Evolutionary conservation across 169 alveolate species (phyloP).

Genomic region (Besnoitia besnoiti): DNA sequence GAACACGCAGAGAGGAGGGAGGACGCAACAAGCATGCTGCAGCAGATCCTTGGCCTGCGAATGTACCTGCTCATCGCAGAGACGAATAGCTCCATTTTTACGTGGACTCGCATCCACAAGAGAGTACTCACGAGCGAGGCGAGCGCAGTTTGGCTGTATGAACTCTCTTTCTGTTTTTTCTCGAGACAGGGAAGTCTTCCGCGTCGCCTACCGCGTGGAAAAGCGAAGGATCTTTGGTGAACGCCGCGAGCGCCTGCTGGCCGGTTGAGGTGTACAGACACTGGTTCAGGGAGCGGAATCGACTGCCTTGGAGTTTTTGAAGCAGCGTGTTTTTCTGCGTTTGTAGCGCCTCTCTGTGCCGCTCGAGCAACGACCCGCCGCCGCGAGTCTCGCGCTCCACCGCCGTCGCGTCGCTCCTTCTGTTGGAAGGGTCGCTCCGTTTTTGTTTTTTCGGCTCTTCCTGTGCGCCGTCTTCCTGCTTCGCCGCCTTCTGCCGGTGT

Average conservation of each 20-base stretch:
- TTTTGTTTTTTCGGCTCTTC: too few relatives aligned
- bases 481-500: background rate
- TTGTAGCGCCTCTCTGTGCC: background rate
- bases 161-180: too few relatives aligned
- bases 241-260: conserved; percentile 68
- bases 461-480: background rate
- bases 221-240: conserved; percentile 68
- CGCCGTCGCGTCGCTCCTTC: background rate
- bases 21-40: too few relatives aligned
- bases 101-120: too few relatives aligned
- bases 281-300: conserved; percentile 76
- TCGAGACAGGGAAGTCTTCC: too few relatives aligned
- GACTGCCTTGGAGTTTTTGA: conserved; percentile 73
- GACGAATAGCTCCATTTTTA: too few relatives aligned
- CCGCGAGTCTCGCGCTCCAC: background rate
- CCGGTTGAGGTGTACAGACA: conserved; percentile 73
- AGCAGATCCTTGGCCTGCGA: too few relatives aligned
- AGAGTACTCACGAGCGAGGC: too few relatives aligned
- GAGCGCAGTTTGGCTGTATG: too few relatives aligned
- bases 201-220: conserved; percentile 60
- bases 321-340: background rate
- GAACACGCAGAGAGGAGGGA: too few relatives aligned
- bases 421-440: background rate
- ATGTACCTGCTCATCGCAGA: too few relatives aligned
- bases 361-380: background rate